These are phyloP conservation scores for Escovopsis sp. DNA, from an alignment of 2,329 filamentous ascomycete genomes.

Conservation along the genomic window DNA sequence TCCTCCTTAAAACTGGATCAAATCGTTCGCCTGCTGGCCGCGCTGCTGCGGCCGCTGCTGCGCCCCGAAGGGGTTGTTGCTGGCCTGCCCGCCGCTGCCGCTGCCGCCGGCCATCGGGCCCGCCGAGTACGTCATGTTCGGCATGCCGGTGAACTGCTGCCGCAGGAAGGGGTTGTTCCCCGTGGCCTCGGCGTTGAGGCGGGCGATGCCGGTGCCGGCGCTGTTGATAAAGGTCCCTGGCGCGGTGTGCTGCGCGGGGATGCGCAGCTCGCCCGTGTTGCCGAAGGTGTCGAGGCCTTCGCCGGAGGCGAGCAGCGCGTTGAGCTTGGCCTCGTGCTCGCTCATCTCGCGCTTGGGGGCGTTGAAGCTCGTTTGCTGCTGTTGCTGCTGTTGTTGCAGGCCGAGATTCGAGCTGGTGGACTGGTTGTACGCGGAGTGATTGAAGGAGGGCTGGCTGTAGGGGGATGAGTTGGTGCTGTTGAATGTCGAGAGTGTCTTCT, in stretches of 20 bases:
- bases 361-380: slow-evolving; percentile 15
- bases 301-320: slow-evolving; percentile 68
- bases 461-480: slow-evolving; percentile 14
- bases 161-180: slow-evolving; percentile 83
- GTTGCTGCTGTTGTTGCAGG: slow-evolving; percentile 26
- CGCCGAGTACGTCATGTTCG: slow-evolving; percentile 37
- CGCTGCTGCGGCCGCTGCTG: slow-evolving; percentile 33
- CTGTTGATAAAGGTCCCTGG: slow-evolving; percentile 95
- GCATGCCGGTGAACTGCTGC: slow-evolving; percentile 69
- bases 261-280: slow-evolving; percentile 89
- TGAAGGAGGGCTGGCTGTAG: slow-evolving; percentile 26
- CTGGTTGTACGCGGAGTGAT: slow-evolving; percentile 34
- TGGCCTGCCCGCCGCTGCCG: slow-evolving; percentile 33
- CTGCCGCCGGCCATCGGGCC: slow-evolving; percentile 40
- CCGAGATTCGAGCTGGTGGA: slow-evolving; percentile 24
- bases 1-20: slow-evolving; percentile 51
- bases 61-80: slow-evolving; percentile 43
- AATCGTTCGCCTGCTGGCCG: slow-evolving; percentile 35
- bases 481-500: slow-evolving; percentile 54
- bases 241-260: slow-evolving; percentile 90
- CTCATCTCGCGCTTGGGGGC: slow-evolving; percentile 38
- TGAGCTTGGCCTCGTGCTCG: slow-evolving; percentile 61
- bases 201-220: slow-evolving; percentile 63
- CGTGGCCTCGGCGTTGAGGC: slow-evolving; percentile 54
- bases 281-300: slow-evolving; percentile 96